Conservation (phyloP, 306 rosid genomes). For the Trifolium fragiferum region DNA sequence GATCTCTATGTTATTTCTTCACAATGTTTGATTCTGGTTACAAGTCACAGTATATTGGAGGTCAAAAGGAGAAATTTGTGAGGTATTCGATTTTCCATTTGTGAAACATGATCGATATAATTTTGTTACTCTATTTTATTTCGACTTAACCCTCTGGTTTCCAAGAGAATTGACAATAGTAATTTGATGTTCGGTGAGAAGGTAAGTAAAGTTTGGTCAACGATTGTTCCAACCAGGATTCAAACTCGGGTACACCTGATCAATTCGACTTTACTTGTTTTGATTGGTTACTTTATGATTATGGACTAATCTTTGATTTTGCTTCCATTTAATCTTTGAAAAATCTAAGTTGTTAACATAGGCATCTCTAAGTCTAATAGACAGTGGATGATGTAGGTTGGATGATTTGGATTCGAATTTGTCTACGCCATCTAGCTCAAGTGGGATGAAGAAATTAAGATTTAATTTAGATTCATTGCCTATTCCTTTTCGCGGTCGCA, state of each 20-base stretch:
- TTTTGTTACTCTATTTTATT: background rate
- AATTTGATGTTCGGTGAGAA: background rate
- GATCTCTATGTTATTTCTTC: slow-evolving; percentile 38
- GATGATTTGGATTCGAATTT: slow-evolving; percentile 63
- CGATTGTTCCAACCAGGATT: background rate
- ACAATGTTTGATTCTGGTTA: slow-evolving; percentile 57
- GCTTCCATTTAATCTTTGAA: background rate
- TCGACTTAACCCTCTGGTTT: background rate
- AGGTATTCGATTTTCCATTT: slow-evolving; percentile 45
- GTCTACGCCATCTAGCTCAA: slow-evolving; percentile 46
- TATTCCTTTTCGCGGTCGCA: slow-evolving; percentile 47
- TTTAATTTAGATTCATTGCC: slow-evolving; percentile 59
- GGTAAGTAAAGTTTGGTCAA: background rate
- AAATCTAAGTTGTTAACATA: slow-evolving; percentile 25
- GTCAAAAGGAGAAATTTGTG: slow-evolving; percentile 61
- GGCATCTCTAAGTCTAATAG: slow-evolving; percentile 27
- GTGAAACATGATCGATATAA: background rate
- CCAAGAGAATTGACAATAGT: background rate
- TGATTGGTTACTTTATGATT: background rate
- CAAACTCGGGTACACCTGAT: background rate
- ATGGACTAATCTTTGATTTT: background rate
- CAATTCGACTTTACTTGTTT: background rate
- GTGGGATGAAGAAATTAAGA: slow-evolving; percentile 60
- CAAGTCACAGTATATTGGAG: slow-evolving; percentile 57
- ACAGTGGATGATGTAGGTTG: slow-evolving; percentile 61